Evolutionary conservation across 2,329 filamentous ascomycete species (phyloP), one percentile per base, ranked within the genome.

Genomic region (Penicillium sp.): DNA sequence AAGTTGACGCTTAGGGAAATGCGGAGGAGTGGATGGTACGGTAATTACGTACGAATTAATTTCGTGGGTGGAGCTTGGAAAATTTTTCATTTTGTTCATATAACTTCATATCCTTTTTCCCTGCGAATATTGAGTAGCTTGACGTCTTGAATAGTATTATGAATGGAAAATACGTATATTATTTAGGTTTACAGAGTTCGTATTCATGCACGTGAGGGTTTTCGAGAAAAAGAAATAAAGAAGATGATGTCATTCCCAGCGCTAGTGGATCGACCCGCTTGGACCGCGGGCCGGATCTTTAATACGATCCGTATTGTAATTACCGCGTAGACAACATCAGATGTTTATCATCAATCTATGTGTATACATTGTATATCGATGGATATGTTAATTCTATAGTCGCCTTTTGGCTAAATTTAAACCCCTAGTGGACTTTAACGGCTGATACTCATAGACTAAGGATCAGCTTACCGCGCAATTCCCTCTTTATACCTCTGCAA

Each of bases 401-500:
- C n/a, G n/a, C n/a, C n/a, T n/a, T n/a, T n/a, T n/a, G n/a, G n/a
- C n/a, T n/a, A n/a, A n/a, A n/a, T n/a, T n/a, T n/a, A n/a, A n/a
- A n/a, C n/a, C 4, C 20, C n/a, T 24, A 14, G 3, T 12, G 42
- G 3, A 14, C 20, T 26, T 18, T 46, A 16, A 46, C 14, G 24
- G 18, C 35, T 40, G 14, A 9, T 16, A 12, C 6, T 40, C 2
- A 40, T 40, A 40, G 3, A n/a, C 12, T 40, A n/a, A 35, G 5
- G 21, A 48, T 11, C 5, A 48, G 9, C 11, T 8, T 50, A 38
- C 26, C 56, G 20, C 23, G 26, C 56, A 49, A 58, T 58, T 7
- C 50, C 56, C 38, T 56, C 49, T 26, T 92, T 93, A 69, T 91
- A 95, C 62, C 83, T 83, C 55, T 73, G 75, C 68, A 94, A 73